A percentile compares a stretch with the other conserved stretches of the same genome.
These are phyloP conservation scores for Aspergillus fructus DNA, from an alignment of 2,329 filamentous ascomycete species.

Conservation along the genomic window DNA sequence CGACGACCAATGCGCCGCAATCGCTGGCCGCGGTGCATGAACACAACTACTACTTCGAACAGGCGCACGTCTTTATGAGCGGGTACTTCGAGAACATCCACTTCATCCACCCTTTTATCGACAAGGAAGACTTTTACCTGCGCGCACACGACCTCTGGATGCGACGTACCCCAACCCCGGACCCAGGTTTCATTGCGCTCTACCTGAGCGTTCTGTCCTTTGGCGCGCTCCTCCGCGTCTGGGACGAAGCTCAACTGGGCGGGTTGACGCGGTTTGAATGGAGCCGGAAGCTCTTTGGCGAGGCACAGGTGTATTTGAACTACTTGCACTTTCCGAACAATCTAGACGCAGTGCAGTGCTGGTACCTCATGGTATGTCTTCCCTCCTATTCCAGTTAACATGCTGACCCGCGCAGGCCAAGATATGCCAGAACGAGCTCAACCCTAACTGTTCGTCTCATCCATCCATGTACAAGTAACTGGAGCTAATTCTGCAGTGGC, in stretches of 20 bases:
- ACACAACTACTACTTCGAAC: constrained; percentile 43
- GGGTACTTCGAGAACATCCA: constrained; percentile 52
- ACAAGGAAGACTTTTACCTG: constrained; percentile 46
- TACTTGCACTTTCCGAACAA: constrained; percentile 46
- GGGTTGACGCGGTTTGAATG: constrained; percentile 48
- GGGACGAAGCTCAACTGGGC: constrained; percentile 45
- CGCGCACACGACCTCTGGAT: constrained; percentile 48
- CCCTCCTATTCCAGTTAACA: accelerated
- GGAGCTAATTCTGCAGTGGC: constrained; percentile 29
- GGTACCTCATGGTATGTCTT: constrained; percentile 46
- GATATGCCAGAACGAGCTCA: constrained; percentile 52
- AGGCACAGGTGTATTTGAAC: constrained; percentile 41
- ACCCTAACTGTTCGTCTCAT: constrained; percentile 41
- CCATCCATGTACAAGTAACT: not conserved
- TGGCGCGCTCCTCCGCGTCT: constrained; percentile 46
- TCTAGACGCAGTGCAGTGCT: constrained; percentile 50
- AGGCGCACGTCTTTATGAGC: constrained; percentile 48
- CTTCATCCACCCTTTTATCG: constrained; percentile 50
- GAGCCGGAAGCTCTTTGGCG: constrained; percentile 48
- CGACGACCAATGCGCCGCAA: constrained; percentile 23
- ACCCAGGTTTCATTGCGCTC: constrained; percentile 47
- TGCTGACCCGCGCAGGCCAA: constrained; percentile 37
- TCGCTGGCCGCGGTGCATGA: constrained; percentile 19
- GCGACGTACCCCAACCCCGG: constrained; percentile 27
- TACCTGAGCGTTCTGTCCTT: constrained; percentile 51